Conservation (phyloP, 2,329 filamentous ascomycete species). For the Colletotrichum shisoi region DNA sequence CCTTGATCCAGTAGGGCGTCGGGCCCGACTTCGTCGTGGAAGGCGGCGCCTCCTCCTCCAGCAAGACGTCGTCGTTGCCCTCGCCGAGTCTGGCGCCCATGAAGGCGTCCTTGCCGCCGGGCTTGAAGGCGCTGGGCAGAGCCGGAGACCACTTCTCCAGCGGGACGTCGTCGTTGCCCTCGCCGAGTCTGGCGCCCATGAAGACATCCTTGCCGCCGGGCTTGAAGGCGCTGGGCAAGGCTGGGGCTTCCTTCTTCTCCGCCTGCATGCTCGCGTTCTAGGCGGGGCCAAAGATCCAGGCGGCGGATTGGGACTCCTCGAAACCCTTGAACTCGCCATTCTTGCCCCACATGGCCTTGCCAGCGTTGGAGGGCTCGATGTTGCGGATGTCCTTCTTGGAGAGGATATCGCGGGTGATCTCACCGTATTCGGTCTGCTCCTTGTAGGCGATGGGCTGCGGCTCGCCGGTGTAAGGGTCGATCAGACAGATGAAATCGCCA, state of each 20-base stretch:
- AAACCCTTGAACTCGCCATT: slow-evolving; percentile 33
- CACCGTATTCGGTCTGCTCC: not conserved
- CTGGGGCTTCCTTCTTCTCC: not conserved
- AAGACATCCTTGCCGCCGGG: not conserved
- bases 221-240: too few relatives aligned
- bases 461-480: slow-evolving; percentile 21
- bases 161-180: not conserved
- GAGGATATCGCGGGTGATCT: not conserved
- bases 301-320: slow-evolving; percentile 3
- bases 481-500: slow-evolving; percentile 19
- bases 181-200: slow-evolving; percentile 13
- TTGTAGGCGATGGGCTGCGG: slow-evolving; percentile 9
- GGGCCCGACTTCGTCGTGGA: not conserved
- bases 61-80: not conserved
- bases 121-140: too few relatives aligned
- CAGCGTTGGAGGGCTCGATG: not conserved
- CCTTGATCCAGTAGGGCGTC: slow-evolving; percentile 15
- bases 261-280: slow-evolving; percentile 22
- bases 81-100: slow-evolving; percentile 13
- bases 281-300: slow-evolving; percentile 17
- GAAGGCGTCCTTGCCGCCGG: slow-evolving; percentile 1
- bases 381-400: not conserved
- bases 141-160: not conserved
- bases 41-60: not conserved
- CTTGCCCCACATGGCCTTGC: slow-evolving; percentile 9